These are phyloP conservation scores for Hypoxylon sp. DNA, from an alignment of 2,329 filamentous ascomycete genomes.

Conservation along the genomic window DNA sequence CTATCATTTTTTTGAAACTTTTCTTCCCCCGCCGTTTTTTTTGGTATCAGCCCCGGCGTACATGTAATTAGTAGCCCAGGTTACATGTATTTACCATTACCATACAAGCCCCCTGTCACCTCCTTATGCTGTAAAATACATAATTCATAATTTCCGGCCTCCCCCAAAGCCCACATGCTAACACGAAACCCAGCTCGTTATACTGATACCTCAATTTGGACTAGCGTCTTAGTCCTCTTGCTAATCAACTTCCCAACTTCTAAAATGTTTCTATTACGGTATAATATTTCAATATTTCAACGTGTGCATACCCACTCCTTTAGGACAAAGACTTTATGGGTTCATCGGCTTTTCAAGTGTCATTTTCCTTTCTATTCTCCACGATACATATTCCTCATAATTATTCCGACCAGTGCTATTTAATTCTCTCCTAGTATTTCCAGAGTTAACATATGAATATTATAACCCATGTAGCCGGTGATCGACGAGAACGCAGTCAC, in stretches of 20 bases:
- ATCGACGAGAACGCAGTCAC: not conserved
- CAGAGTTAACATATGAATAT: not conserved
- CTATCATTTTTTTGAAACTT: not conserved
- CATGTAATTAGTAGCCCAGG: not conserved
- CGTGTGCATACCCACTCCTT: not conserved
- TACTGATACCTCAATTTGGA: not conserved
- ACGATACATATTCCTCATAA: too few relatives aligned
- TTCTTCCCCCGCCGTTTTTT: not conserved
- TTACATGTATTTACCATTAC: not conserved
- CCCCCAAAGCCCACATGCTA: not conserved
- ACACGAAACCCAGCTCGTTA: not conserved
- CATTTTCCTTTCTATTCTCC: not conserved
- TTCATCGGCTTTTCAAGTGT: not conserved
- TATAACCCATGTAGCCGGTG: not conserved
- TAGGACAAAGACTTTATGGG: too few relatives aligned
- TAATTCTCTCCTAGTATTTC: too few relatives aligned
- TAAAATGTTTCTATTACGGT: not conserved
- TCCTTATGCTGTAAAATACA: not conserved
- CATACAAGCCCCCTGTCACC: not conserved
- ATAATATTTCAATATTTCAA: not conserved
- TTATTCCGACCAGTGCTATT: too few relatives aligned
- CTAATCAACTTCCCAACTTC: too few relatives aligned
- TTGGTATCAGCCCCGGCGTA: not conserved
- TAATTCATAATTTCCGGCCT: not conserved
- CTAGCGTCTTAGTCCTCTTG: not conserved